These are phyloP conservation scores for Pseudonitzschia multiseries DNA, from an alignment of 108 stramenopile genomes.

Conservation along the genomic window DNA sequence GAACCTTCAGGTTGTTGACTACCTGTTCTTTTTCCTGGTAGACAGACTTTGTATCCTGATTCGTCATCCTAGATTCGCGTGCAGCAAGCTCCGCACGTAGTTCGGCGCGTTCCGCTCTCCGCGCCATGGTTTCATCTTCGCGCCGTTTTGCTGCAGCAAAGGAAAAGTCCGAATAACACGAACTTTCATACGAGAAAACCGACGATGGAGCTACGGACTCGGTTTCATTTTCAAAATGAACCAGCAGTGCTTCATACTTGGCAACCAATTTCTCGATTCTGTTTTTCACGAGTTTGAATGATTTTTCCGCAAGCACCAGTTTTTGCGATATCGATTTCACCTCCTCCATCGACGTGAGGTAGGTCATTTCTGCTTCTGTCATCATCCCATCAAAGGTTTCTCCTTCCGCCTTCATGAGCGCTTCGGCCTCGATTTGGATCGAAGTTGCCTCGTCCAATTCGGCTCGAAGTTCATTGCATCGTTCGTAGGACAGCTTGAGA, in stretches of 20 bases:
- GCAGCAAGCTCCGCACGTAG: conserved; percentile 74
- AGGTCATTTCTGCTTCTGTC: conserved; percentile 80
- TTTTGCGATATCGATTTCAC: conserved; percentile 74
- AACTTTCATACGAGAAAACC: conserved; percentile 44
- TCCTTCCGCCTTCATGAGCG: conserved; percentile 66
- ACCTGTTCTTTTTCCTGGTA: conserved; percentile 66
- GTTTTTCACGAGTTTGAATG: conserved; percentile 61
- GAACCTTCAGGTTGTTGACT: conserved; percentile 55
- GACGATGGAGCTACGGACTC: conserved; percentile 51
- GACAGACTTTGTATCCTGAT: conserved; percentile 50
- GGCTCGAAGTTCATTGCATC: conserved; percentile 65
- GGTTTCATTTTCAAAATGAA: conserved; percentile 63
- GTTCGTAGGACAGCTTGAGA: conserved; percentile 79
- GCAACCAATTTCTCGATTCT: conserved; percentile 74
- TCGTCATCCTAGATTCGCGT: conserved; percentile 65
- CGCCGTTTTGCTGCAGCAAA: conserved; percentile 20
- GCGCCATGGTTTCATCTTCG: conserved; percentile 50
- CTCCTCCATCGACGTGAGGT: conserved; percentile 65
- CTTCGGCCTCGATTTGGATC: conserved; percentile 76
- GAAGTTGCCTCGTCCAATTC: conserved; percentile 66
- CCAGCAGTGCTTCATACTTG: conserved; percentile 69
- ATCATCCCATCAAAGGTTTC: conserved; percentile 60
- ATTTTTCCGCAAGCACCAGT: conserved; percentile 74
- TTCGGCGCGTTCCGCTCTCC: conserved; percentile 73
- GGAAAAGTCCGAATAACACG: conserved; percentile 44